Evolutionary conservation across 139 green algal genomes (phyloP).

Genomic region (Tetraselmis chui): DNA sequence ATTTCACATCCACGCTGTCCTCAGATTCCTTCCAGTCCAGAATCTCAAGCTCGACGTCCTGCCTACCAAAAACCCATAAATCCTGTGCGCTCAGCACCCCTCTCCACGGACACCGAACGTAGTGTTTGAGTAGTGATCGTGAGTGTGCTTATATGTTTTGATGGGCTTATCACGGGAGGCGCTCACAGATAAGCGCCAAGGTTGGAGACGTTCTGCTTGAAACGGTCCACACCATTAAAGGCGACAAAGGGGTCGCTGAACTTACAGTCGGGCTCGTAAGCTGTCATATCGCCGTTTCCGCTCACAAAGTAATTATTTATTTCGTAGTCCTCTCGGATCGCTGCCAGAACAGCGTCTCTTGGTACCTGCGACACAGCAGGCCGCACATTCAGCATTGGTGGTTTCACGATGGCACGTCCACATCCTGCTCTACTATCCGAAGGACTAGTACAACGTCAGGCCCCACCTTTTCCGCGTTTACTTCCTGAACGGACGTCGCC

Average conservation of each 20-base stretch:
- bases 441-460: too few relatives aligned
- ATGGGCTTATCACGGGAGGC: too few relatives aligned
- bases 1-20: not conserved
- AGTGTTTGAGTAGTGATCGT: too few relatives aligned
- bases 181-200: constrained; percentile 1
- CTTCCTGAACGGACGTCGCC: not conserved
- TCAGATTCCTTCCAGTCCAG: not conserved
- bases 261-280: constrained; percentile 11
- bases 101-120: too few relatives aligned
- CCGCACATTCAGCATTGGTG: not conserved
- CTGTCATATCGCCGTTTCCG: constrained; percentile 5
- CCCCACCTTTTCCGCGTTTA: too few relatives aligned
- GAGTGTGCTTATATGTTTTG: too few relatives aligned
- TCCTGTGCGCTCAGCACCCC: too few relatives aligned
- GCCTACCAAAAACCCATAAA: too few relatives aligned
- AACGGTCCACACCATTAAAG: constrained; percentile 11
- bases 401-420: too few relatives aligned
- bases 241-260: constrained; percentile 10
- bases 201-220: constrained; percentile 13
- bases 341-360: constrained; percentile 1
- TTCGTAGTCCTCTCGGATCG: constrained; percentile 11
- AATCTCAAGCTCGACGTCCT: not conserved
- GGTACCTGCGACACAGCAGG: not conserved
- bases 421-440: too few relatives aligned
- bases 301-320: constrained; percentile 16